phyloP scores from a whole-genome alignment of 1,284 basidiomycete species.

The Coriolopsis trogii region DNA sequence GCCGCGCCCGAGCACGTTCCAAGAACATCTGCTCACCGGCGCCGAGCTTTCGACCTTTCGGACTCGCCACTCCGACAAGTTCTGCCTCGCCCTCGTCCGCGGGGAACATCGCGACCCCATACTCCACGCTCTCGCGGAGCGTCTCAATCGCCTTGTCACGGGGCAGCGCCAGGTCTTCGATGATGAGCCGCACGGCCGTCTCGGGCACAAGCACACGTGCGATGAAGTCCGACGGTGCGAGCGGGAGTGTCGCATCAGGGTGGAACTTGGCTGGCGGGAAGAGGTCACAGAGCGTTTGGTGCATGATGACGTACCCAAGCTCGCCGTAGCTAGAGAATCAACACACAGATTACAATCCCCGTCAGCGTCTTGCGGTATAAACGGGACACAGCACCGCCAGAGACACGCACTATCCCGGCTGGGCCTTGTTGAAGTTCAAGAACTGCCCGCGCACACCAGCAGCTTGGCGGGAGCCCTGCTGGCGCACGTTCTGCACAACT shows the following conservation, averaged over 20 bases:
- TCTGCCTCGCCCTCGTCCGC: conserved; percentile 35
- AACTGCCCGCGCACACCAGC: conserved; percentile 73
- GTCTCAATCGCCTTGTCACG: conserved; percentile 53
- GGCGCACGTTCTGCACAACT: conserved; percentile 58
- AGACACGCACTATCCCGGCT: conserved; percentile 79
- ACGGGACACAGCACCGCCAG: too few relatives aligned
- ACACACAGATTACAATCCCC: background rate
- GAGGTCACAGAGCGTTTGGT: conserved; percentile 72
- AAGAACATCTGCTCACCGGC: conserved; percentile 54
- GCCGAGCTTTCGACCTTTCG: conserved; percentile 22
- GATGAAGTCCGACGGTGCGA: conserved; percentile 71
- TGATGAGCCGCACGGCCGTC: conserved; percentile 69
- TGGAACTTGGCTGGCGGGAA: conserved; percentile 67
- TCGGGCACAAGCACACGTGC: conserved; percentile 77
- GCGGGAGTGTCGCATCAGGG: conserved; percentile 53
- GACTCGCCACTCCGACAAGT: conserved; percentile 17
- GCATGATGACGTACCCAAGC: conserved; percentile 74
- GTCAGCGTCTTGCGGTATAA: background rate
- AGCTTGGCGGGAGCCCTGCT: conserved; percentile 64
- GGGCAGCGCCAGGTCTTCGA: conserved; percentile 60
- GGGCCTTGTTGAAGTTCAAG: conserved; percentile 72
- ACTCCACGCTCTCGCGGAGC: conserved; percentile 72
- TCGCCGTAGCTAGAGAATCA: conserved; percentile 68
- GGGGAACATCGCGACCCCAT: conserved; percentile 81
- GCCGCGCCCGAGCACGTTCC: conserved; percentile 61